Conservation (phyloP, 208 protist genomes). For the Acanthamoeba culbertsoni region DNA sequence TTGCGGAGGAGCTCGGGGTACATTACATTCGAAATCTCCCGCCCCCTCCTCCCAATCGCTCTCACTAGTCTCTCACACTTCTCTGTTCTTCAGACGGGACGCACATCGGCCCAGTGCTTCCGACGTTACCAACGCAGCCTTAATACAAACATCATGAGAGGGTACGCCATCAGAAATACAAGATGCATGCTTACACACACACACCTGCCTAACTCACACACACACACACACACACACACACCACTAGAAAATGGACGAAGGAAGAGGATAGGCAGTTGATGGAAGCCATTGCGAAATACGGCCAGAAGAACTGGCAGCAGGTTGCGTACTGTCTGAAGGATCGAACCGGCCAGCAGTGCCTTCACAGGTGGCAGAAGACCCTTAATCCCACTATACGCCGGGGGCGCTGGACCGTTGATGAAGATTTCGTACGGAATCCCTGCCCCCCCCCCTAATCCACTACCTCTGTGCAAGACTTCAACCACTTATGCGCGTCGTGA, state of each 20-base stretch:
- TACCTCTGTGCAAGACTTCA: slow-evolving; percentile 13
- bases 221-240: too few species aligned
- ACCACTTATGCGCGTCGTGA: not conserved
- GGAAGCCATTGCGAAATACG: slow-evolving; percentile 54
- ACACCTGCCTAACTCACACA: too few species aligned
- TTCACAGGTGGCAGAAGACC: slow-evolving; percentile 81
- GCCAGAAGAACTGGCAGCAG: slow-evolving; percentile 80
- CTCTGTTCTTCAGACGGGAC: not conserved
- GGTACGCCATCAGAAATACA: not conserved
- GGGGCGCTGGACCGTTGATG: slow-evolving; percentile 74
- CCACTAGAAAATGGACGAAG: slow-evolving; percentile 70
- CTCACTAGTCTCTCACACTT: not conserved
- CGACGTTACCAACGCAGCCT: slow-evolving; percentile 69
- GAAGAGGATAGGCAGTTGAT: slow-evolving; percentile 74
- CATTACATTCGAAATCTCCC: not conserved
- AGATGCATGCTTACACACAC: too few species aligned
- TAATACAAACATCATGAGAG: slow-evolving; percentile 70
- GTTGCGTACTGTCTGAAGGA: slow-evolving; percentile 70
- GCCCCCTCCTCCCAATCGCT: not conserved
- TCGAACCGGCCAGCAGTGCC: slow-evolving; percentile 81
- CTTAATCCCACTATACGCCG: slow-evolving; percentile 74
- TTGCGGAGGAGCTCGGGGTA: slow-evolving; percentile 65
- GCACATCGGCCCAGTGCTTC: slow-evolving; percentile 69
- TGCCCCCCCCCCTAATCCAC: not conserved
- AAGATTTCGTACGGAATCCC: slow-evolving; percentile 68